Percentiles rank a stretch among this genome's conserved stretches.
phyloP scores from a whole-genome alignment of 1,139 yeast species.

The Geotrichum candidum region DNA sequence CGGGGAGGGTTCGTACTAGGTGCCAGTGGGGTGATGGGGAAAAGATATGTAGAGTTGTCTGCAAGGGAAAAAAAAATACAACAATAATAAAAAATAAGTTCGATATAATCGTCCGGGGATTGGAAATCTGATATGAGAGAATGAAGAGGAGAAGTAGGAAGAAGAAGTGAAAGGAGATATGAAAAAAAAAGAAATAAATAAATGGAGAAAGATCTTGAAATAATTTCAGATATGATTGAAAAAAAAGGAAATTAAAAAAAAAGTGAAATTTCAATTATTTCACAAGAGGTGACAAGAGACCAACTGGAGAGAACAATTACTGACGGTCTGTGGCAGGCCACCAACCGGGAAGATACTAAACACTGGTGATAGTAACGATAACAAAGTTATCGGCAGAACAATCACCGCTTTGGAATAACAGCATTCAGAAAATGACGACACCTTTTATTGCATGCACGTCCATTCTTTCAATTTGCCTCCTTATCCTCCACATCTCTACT shows the following conservation, averaged over 20 bases:
- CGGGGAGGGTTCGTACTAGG: neutral
- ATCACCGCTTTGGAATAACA: neutral
- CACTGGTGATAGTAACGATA: neutral
- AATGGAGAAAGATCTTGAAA: neutral
- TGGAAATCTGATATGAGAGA: too few relatives aligned
- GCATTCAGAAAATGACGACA: too few relatives aligned
- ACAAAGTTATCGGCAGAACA: neutral
- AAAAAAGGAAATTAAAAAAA: too few relatives aligned
- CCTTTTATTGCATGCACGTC: too few relatives aligned
- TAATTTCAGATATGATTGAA: neutral
- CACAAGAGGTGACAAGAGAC: neutral
- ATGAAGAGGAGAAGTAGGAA: neutral
- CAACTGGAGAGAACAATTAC: neutral
- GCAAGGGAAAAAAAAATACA: too few relatives aligned
- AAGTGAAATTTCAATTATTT: neutral
- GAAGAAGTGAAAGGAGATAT: neutral
- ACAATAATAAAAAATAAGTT: too few relatives aligned
- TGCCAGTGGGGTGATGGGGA: neutral
- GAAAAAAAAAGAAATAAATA: too few relatives aligned
- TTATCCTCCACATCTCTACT: too few relatives aligned
- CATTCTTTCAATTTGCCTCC: too few relatives aligned
- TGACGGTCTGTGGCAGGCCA: neutral
- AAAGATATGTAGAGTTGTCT: too few relatives aligned
- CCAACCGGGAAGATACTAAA: neutral
- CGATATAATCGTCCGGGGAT: too few relatives aligned